These are phyloP conservation scores for Oryza longistaminata DNA, from an alignment of 176 grass and related monocot species.

Conservation along the genomic window DNA sequence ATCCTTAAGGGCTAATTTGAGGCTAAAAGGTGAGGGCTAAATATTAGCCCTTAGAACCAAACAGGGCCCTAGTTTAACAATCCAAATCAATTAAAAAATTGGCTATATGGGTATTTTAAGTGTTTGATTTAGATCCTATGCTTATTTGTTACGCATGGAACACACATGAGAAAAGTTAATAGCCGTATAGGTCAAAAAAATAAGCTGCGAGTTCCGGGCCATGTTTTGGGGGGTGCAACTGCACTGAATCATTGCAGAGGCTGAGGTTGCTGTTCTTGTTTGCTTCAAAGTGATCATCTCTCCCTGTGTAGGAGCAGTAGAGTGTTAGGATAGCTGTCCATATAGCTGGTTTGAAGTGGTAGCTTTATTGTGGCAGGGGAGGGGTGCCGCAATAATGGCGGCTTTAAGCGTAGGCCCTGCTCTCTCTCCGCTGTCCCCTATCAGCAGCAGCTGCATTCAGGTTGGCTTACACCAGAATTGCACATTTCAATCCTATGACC, in stretches of 20 bases:
- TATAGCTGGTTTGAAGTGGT: not conserved
- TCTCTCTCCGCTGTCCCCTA: too few relatives aligned
- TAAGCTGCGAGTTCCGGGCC: constrained; percentile 3
- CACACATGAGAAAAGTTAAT: too few relatives aligned
- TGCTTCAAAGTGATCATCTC: constrained; percentile 33
- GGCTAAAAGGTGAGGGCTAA: too few relatives aligned
- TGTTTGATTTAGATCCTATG: too few relatives aligned
- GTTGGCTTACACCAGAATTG: constrained; percentile 28
- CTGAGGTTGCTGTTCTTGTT: not conserved
- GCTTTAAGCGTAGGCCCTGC: not conserved
- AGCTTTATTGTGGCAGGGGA: not conserved
- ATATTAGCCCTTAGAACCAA: too few relatives aligned
- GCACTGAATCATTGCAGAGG: constrained; percentile 48
- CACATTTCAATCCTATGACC: constrained; percentile 27
- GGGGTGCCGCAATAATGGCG: not conserved
- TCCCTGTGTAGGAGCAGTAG: not conserved
- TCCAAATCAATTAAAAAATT: too few relatives aligned
- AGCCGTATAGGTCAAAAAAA: constrained; percentile 7
- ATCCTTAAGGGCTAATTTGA: too few relatives aligned
- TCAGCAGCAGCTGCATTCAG: too few relatives aligned
- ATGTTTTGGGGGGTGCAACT: constrained; percentile 29
- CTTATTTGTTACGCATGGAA: too few relatives aligned
- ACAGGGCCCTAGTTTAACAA: too few relatives aligned
- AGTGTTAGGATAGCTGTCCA: not conserved
- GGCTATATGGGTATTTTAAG: too few relatives aligned